Conservation (phyloP, 2,329 filamentous ascomycete species). For the Neofusicoccum sp. region DNA sequence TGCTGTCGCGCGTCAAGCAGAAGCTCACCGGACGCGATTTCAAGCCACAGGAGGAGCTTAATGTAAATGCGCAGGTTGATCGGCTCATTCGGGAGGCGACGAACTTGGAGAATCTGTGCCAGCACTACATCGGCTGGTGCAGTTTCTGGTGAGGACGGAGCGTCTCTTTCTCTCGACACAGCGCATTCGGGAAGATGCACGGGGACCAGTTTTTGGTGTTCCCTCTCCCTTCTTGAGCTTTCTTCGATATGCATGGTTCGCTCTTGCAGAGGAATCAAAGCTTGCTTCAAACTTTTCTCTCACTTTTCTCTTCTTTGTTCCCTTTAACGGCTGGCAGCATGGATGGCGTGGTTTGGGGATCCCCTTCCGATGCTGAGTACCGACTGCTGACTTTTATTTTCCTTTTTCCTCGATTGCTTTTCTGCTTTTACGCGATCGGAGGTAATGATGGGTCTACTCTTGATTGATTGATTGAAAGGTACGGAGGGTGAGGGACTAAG, state of each 20-base stretch:
- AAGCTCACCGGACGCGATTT: constrained; percentile 95
- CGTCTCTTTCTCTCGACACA: no score
- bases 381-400: not conserved
- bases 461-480: not conserved
- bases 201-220: not conserved
- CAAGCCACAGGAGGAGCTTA: constrained; percentile 78
- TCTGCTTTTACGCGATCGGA: not conserved
- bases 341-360: not conserved
- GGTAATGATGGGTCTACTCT: not conserved
- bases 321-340: not conserved
- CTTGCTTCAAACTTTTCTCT: not conserved
- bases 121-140: constrained; percentile 99
- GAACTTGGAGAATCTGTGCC: constrained; percentile 94
- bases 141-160: constrained; percentile 78
- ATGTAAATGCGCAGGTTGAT: constrained; percentile 84
- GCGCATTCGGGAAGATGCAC: not conserved
- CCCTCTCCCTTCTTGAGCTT: not conserved
- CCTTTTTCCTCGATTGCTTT: not conserved
- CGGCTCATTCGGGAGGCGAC: constrained; percentile 93
- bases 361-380: not conserved
- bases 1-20: constrained; percentile 86
- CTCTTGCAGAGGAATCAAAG: no score
- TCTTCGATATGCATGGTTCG: not conserved
- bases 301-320: not conserved
- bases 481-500: not conserved